Conservation (phyloP, 2,329 filamentous ascomycete species). For the Cytospora piceicola region DNA sequence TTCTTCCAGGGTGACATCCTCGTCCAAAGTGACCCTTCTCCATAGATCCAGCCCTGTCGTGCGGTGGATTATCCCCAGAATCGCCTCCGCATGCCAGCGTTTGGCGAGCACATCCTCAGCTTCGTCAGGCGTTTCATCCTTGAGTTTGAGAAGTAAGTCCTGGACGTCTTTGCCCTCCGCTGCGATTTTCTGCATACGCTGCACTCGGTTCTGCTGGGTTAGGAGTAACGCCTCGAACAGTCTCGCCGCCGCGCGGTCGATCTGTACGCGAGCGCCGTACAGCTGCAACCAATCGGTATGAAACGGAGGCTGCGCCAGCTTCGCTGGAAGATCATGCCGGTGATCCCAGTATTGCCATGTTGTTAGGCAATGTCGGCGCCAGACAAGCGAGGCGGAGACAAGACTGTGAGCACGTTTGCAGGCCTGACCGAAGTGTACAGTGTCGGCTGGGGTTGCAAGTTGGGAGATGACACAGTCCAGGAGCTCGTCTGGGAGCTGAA, state of each 20-base stretch:
- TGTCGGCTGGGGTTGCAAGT: constrained; percentile 26
- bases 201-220: constrained; percentile 57
- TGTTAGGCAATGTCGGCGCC: constrained; percentile 61
- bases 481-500: constrained; percentile 63
- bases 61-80: constrained; percentile 63
- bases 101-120: constrained; percentile 64
- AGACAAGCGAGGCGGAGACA: constrained; percentile 59
- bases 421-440: constrained; percentile 52
- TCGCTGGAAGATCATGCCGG: constrained; percentile 47
- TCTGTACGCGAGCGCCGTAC: constrained; percentile 44
- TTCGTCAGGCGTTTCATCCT: constrained; percentile 52
- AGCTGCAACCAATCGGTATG: constrained; percentile 59
- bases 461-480: constrained; percentile 61
- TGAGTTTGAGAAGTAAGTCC: constrained; percentile 55
- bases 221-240: constrained; percentile 57
- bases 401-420: constrained; percentile 55
- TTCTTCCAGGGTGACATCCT: constrained; percentile 57
- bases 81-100: constrained; percentile 60
- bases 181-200: constrained; percentile 59
- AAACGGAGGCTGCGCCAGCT: constrained; percentile 45
- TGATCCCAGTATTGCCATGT: constrained; percentile 61
- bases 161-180: constrained; percentile 64
- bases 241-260: constrained; percentile 43
- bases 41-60: constrained; percentile 62
- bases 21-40: constrained; percentile 52